Evolutionary conservation across 148 eudicot species (phyloP).

Genomic region (Cornus suecica): DNA sequence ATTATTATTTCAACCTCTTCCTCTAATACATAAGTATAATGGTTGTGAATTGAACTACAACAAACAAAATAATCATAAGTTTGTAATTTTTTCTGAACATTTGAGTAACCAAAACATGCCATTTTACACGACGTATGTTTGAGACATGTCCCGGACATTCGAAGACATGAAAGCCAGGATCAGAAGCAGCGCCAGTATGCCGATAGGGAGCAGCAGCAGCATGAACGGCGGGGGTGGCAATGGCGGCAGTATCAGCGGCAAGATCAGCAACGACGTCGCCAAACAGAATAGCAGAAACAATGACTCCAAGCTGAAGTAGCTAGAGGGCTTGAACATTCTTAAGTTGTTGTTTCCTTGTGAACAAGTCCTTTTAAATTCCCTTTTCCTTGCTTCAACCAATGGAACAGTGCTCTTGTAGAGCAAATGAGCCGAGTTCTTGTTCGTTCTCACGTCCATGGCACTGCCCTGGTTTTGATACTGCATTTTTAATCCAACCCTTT

Average conservation of each 20-base stretch:
- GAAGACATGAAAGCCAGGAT: slow-evolving; percentile 79
- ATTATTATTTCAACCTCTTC: too few relatives aligned
- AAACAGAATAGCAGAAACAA: slow-evolving; percentile 56
- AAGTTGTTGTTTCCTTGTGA: slow-evolving; percentile 22
- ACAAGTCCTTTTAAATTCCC: slow-evolving; percentile 4
- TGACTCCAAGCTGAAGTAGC: slow-evolving; percentile 66
- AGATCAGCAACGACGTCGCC: slow-evolving; percentile 61
- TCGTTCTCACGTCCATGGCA: slow-evolving; percentile 13
- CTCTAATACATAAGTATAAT: too few relatives aligned
- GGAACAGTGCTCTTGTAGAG: neutral
- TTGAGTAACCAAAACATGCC: neutral
- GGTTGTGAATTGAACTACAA: neutral
- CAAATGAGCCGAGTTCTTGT: slow-evolving; percentile 4
- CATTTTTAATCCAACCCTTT: neutral
- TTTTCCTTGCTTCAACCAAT: slow-evolving; percentile 5
- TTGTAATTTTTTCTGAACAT: neutral
- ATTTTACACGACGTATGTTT: slow-evolving; percentile 17
- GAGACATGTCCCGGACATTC: slow-evolving; percentile 40
- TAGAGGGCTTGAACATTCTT: slow-evolving; percentile 4
- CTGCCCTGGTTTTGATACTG: neutral
- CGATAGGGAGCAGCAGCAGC: slow-evolving; percentile 76
- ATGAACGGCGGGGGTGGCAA: slow-evolving; percentile 86
- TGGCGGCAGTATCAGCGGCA: slow-evolving; percentile 81
- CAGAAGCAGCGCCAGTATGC: slow-evolving; percentile 59
- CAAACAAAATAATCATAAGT: neutral